Base-by-base conservation (phyloP, 2,329 filamentous ascomycete genomes). In the Calonectria pseudoreteaudii region DNA sequence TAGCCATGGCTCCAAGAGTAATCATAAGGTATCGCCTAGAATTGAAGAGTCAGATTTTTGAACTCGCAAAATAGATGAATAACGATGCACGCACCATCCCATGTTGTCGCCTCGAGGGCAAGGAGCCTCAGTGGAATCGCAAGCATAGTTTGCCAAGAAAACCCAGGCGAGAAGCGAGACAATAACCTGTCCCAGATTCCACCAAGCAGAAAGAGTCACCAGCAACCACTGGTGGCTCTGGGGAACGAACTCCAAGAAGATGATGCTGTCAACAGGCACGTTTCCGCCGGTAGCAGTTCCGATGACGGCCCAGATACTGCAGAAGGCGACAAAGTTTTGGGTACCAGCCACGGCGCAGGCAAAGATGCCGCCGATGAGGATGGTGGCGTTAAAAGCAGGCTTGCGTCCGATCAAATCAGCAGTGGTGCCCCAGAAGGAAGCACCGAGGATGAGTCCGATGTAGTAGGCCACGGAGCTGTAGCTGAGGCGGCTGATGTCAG, bases 301-400 rank as follows among this genome's bases (percentile, higher is more conserved):
- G 9, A 87, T 82, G 47, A 89, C 82, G 11, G 90, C 90, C 20
- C 89, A 90, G 71, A 93, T 89, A 3, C 84, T 81, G 9, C 88
- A 89, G 38, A 92, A 87, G 0, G 88, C 88, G 1, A 87, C 87
- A 72, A 93, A 93, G 74, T 88, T 91, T 2, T 88, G 89, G 0
- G 89, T 87, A 0, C 90, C 89, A 0, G 91, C 91, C 4, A 89
- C 89, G 0, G 90, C 85, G 23, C 91, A 85, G 0, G 89, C 92
- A 75, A 92, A 93, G 2, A 92, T 85, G 0, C 86, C 86, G 0
- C 84, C 84, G 6, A 87, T 80, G 5, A 88, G 77, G 1, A 88
- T 82, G 0, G 87, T 88, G 0, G 78, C 80, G 68, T 88, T 88
- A 79, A 88, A 88, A 0, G 87, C 86, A 0, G 83, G 86, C 31